These are phyloP conservation scores for Salix koriyanagi DNA, from an alignment of 345 rosid genomes.

Conservation along the genomic window DNA sequence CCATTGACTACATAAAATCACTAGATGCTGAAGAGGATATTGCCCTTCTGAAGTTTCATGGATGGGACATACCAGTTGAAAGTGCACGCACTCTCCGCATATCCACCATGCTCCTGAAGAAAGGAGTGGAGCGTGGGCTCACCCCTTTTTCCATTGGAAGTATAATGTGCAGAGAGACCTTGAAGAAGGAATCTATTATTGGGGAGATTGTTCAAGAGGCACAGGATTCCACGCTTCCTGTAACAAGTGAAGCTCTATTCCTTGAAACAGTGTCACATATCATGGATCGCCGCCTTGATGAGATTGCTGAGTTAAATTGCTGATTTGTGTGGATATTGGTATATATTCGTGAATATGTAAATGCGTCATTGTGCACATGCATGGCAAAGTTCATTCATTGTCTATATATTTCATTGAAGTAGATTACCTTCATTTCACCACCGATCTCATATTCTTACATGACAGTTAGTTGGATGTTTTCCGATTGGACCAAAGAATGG, in stretches of 20 bases:
- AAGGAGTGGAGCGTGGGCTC: constrained; percentile 39
- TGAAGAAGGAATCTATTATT: constrained; percentile 30
- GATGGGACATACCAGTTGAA: constrained; percentile 31
- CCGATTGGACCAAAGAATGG: neutral
- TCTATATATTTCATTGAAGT: neutral
- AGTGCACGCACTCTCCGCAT: constrained; percentile 32
- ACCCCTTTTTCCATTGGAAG: constrained; percentile 37
- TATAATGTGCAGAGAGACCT: constrained; percentile 42
- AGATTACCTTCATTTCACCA: neutral
- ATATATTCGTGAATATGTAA: neutral
- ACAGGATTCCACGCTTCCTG: constrained; percentile 33
- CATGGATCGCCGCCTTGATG: constrained; percentile 34
- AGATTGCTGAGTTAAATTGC: constrained; percentile 7
- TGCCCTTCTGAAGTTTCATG: constrained; percentile 34
- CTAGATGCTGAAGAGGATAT: constrained; percentile 44
- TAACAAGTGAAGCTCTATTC: constrained; percentile 30
- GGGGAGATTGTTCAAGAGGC: constrained; percentile 41
- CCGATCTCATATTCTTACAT: constrained; percentile 5
- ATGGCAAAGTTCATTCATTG: neutral
- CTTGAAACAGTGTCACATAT: constrained; percentile 34
- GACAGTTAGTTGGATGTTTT: neutral
- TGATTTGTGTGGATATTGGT: constrained; percentile 1
- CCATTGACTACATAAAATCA: constrained; percentile 34
- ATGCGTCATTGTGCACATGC: neutral
- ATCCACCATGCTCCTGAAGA: constrained; percentile 46